Conservation (phyloP, 2,329 filamentous ascomycete species). For the Penicillium nordicum region DNA sequence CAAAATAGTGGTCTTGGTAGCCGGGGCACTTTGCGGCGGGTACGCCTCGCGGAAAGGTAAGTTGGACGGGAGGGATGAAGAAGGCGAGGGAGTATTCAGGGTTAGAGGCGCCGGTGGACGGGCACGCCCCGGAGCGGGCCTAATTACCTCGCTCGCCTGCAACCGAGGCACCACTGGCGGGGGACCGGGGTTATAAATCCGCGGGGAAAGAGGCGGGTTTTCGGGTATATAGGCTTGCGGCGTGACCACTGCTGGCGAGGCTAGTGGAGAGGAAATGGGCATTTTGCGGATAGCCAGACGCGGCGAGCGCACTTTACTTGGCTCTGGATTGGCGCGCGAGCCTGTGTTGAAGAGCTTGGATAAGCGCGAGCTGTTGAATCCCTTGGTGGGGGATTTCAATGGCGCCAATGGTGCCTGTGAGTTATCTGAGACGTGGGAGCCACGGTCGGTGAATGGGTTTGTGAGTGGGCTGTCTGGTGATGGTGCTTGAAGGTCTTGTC, state of each 20-base stretch:
- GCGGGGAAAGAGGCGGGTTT: slow-evolving; percentile 57
- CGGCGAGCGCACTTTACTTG: slow-evolving; percentile 44
- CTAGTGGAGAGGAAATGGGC: slow-evolving; percentile 56
- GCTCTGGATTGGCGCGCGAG: slow-evolving; percentile 37
- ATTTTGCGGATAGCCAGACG: slow-evolving; percentile 50
- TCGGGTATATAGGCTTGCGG: slow-evolving; percentile 46
- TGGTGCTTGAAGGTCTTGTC: slow-evolving; percentile 16
- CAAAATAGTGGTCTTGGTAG: slow-evolving; percentile 49
- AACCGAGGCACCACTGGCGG: slow-evolving; percentile 51
- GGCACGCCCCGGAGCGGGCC: slow-evolving; percentile 17
- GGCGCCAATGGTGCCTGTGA: slow-evolving; percentile 13
- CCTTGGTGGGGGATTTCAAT: slow-evolving; percentile 25
- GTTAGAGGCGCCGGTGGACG: slow-evolving; percentile 33
- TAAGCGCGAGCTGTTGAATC: slow-evolving; percentile 34
- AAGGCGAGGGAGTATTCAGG: slow-evolving; percentile 28
- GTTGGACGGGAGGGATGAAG: slow-evolving; percentile 23
- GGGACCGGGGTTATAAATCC: slow-evolving; percentile 54
- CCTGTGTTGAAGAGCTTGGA: slow-evolving; percentile 43
- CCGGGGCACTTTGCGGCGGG: slow-evolving; percentile 43
- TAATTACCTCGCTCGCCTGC: slow-evolving; percentile 8
- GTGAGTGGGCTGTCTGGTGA: slow-evolving; percentile 27
- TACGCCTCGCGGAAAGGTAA: slow-evolving; percentile 46
- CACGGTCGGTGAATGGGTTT: slow-evolving; percentile 31
- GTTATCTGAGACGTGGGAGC: slow-evolving; percentile 24
- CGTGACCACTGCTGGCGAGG: slow-evolving; percentile 44